Base-by-base conservation (phyloP, 2,329 filamentous ascomycete genomes). In the Venturia nashicola region DNA sequence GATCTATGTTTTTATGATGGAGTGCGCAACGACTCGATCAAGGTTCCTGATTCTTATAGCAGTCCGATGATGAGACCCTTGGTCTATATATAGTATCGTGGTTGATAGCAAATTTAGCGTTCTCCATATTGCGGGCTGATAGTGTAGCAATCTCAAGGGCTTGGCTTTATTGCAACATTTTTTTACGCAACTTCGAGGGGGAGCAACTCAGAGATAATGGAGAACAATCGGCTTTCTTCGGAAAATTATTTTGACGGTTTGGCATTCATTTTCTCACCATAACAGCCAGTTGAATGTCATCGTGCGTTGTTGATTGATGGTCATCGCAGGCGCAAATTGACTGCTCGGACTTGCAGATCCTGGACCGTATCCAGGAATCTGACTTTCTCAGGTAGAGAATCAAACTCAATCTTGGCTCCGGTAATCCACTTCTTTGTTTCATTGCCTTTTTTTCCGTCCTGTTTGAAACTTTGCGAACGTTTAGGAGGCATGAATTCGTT, bases 401-500 rank as follows among this genome's bases (percentile, higher is more conserved):
- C 51, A 48, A 63, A 59, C 20, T 63, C 61, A 40, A 63, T 59
- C 27, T 32, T 55, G 11, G 42, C 61, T 7, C 46, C 61, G 9
- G 51, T 63, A 18, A 63, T 63, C 39, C 23, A 63, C 46, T 57
- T 61, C 34, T 59, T 59, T 16, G 57, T 34, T 16, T 61, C 60
- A 34, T 40, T 44, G 18, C 39, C 27, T 48, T 27, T 54, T 32
- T 59, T 63, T 32, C 32, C 36, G 23, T 62, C 43, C 5, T 51
- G 18, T 34, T 46, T 32, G 20, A 16, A 32, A 11, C 34, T 46
- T 9, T 39, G 39, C 2, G 32, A 6, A 36, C 46, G 43, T 36
- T 57, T 57, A 16, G 27, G 46, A 39, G 39, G 61, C 44, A 62
- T 14, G 20, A 3, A 39, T 11, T 7, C 43, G 20, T 39, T 48